These are phyloP conservation scores for Beauveria medogensis DNA, from an alignment of 2,329 filamentous ascomycete species.

Conservation along the genomic window DNA sequence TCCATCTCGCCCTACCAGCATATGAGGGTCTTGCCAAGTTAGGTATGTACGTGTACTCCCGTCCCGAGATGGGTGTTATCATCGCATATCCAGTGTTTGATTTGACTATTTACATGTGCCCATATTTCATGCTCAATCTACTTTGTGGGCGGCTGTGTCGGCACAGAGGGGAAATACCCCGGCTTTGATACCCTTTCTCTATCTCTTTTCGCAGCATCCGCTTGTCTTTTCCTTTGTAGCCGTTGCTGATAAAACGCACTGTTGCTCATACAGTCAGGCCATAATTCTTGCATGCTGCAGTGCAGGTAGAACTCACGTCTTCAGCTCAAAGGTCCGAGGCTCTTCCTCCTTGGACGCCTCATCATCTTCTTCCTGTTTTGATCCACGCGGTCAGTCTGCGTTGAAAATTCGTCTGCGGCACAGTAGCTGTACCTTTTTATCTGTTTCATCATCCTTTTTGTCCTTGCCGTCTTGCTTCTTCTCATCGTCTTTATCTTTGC, in stretches of 20 bases:
- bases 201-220: conserved; percentile 59
- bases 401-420: not conserved
- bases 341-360: conserved; percentile 46
- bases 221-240: conserved; percentile 57
- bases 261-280: conserved; percentile 3
- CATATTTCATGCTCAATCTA: not conserved
- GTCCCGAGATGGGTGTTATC: not conserved
- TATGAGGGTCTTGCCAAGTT: no score
- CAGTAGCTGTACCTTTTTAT: conserved; percentile 21
- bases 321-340: conserved; percentile 74
- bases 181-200: conserved; percentile 73
- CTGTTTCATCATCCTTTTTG: conserved; percentile 29
- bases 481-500: conserved; percentile 36
- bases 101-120: not conserved
- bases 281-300: not conserved
- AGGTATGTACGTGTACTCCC: not conserved
- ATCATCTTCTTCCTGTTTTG: conserved; percentile 17
- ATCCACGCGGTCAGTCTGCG: not conserved
- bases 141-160: conserved; percentile 45
- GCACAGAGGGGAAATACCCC: conserved; percentile 76
- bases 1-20: no score
- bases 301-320: conserved; percentile 48
- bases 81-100: no score
- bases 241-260: conserved; percentile 84
- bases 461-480: conserved; percentile 35